Conservation (phyloP, 2,329 filamentous ascomycete species). For the Dryadomyces quercivorus region DNA sequence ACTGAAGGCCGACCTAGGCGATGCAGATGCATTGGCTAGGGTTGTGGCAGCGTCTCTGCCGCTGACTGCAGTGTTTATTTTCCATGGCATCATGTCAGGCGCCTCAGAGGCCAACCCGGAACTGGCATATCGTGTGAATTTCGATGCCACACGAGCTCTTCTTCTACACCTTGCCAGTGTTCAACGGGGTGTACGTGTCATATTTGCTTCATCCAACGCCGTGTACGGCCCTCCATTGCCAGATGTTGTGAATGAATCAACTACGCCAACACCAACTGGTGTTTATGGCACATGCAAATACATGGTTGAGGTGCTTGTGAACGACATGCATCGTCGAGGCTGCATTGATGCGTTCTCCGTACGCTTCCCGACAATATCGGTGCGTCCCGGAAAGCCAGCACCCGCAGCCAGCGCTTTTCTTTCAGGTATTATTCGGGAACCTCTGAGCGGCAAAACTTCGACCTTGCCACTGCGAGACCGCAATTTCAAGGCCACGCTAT, state of each 20-base stretch:
- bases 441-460: constrained; percentile 40
- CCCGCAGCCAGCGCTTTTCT: constrained; percentile 52
- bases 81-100: constrained; percentile 57
- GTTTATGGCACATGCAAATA: constrained; percentile 54
- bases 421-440: constrained; percentile 52
- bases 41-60: constrained; percentile 33
- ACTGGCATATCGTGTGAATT: constrained; percentile 46
- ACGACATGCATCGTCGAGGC: constrained; percentile 48
- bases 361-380: constrained; percentile 49
- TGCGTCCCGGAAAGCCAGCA: constrained; percentile 47
- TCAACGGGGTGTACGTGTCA: constrained; percentile 41
- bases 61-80: constrained; percentile 43
- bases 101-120: constrained; percentile 50
- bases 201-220: constrained; percentile 51
- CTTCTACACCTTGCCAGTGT: constrained; percentile 33
- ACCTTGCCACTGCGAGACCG: constrained; percentile 39
- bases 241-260: constrained; percentile 33
- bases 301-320: constrained; percentile 48
- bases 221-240: constrained; percentile 49
- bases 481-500: constrained; percentile 38
- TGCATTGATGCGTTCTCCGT: constrained; percentile 45
- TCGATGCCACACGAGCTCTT: constrained; percentile 43
- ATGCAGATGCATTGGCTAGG: constrained; percentile 18
- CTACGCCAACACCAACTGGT: constrained; percentile 45
- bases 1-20: constrained; percentile 36